These are phyloP conservation scores for Talaromyces wortmannii DNA, from an alignment of 495 filamentous ascomycete genomes.

Conservation along the genomic window DNA sequence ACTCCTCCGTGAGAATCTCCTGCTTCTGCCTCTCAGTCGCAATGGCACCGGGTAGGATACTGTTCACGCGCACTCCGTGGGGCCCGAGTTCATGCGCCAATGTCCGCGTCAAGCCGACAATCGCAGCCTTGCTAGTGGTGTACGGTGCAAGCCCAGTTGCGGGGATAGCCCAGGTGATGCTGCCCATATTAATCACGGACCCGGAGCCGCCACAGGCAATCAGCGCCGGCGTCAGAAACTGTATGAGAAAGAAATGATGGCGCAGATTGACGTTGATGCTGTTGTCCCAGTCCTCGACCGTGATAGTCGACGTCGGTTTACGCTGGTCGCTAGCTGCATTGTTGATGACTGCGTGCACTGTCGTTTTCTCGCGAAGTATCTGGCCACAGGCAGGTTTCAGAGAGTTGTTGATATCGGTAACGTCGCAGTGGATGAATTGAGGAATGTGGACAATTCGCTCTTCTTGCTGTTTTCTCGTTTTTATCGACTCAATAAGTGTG, in stretches of 20 bases:
- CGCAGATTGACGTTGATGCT: conserved; percentile 20
- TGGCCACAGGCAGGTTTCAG: conserved; percentile 18
- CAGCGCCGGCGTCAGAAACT: conserved; percentile 20
- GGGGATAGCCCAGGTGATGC: conserved; percentile 22
- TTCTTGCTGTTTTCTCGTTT: neutral
- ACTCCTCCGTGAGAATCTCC: conserved; percentile 35
- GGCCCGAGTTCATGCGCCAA: neutral
- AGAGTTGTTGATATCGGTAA: conserved; percentile 23
- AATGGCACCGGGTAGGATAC: conserved; percentile 22
- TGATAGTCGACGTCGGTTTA: conserved; percentile 15
- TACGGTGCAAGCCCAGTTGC: conserved; percentile 13
- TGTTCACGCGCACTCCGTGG: conserved; percentile 10
- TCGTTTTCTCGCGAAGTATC: conserved; percentile 16
- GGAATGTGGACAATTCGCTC: neutral
- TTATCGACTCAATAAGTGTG: neutral
- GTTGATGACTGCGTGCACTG: conserved; percentile 30
- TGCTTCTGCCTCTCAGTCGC: conserved; percentile 30
- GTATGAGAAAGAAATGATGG: conserved; percentile 29
- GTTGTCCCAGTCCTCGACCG: conserved; percentile 17
- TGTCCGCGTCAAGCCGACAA: conserved; percentile 10
- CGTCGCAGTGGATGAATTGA: conserved; percentile 27
- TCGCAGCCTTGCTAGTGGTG: conserved; percentile 20
- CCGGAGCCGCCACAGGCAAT: conserved; percentile 8
- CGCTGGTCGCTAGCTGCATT: conserved; percentile 22
- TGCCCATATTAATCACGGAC: conserved; percentile 21